These are phyloP conservation scores for Ogataea glucozyma DNA, from an alignment of 805 yeast genomes.

Conservation along the genomic window DNA sequence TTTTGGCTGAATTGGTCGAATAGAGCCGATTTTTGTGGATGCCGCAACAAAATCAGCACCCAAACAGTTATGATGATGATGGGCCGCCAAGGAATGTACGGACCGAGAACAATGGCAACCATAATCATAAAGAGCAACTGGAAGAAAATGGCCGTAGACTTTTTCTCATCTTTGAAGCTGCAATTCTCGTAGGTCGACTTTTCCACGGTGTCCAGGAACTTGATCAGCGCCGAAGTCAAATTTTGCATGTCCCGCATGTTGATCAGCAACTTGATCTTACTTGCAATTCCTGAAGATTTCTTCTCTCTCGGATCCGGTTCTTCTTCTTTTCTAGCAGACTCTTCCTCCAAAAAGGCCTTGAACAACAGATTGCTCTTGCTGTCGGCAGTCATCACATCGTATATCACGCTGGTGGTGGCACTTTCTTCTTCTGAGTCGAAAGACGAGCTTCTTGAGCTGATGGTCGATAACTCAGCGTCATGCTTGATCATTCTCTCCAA, in stretches of 20 bases:
- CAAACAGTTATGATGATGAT: slow-evolving; percentile 61
- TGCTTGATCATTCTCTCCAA: slow-evolving; percentile 14
- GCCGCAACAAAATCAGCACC: slow-evolving; percentile 51
- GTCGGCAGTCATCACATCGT: slow-evolving; percentile 22
- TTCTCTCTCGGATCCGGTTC: slow-evolving; percentile 5
- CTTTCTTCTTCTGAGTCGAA: slow-evolving; percentile 23
- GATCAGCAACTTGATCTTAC: slow-evolving; percentile 45
- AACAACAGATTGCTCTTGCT: slow-evolving; percentile 16
- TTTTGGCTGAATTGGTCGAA: slow-evolving; percentile 26
- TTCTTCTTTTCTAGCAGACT: slow-evolving; percentile 8
- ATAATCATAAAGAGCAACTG: slow-evolving; percentile 42
- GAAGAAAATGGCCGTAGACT: slow-evolving; percentile 61
- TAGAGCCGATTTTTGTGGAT: slow-evolving; percentile 50
- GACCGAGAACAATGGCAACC: slow-evolving; percentile 43
- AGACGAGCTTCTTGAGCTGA: slow-evolving; percentile 18
- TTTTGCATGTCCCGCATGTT: slow-evolving; percentile 77
- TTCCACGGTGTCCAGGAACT: slow-evolving; percentile 52
- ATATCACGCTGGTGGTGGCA: slow-evolving; percentile 13
- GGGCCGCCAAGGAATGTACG: slow-evolving; percentile 63
- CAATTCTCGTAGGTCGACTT: slow-evolving; percentile 59
- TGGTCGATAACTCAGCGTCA: slow-evolving; percentile 12
- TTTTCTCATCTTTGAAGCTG: slow-evolving; percentile 68
- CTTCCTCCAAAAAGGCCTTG: slow-evolving; percentile 18
- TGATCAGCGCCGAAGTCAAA: slow-evolving; percentile 54
- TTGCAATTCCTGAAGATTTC: slow-evolving; percentile 18